A percentile compares a stretch with the other conserved stretches of the same genome.
phyloP scores from a whole-genome alignment of 2,329 filamentous ascomycete species.

The Didymella exigua region DNA sequence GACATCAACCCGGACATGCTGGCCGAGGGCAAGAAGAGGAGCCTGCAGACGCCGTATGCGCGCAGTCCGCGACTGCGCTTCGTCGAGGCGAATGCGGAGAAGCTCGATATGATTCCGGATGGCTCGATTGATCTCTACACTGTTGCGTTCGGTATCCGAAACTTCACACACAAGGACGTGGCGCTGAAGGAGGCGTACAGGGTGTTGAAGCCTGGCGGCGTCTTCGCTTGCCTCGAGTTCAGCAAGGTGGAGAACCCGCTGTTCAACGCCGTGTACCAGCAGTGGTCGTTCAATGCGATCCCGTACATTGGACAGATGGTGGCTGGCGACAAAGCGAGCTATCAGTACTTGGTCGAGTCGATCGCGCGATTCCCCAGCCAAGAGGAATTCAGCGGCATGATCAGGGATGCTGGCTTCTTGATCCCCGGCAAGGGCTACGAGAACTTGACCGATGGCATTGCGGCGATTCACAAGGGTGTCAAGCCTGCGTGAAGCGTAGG shows the following conservation, averaged over 20 bases:
- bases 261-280: conserved; percentile 87
- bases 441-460: conserved; percentile 88
- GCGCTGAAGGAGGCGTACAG: conserved; percentile 84
- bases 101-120: conserved; percentile 68
- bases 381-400: conserved; percentile 82
- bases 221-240: conserved; percentile 97
- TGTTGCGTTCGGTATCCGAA: conserved; percentile 95
- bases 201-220: conserved; percentile 89
- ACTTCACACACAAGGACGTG: conserved; percentile 89
- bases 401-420: conserved; percentile 80
- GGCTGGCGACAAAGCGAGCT: conserved; percentile 90
- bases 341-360: conserved; percentile 98
- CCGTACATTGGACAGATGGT: conserved; percentile 95
- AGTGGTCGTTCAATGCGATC: conserved; percentile 94
- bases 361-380: conserved; percentile 93
- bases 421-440: conserved; percentile 77
- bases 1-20: conserved; percentile 98
- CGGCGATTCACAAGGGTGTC: conserved; percentile 94
- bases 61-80: conserved; percentile 66
- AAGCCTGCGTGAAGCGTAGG: conserved; percentile 63
- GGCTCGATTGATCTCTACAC: conserved; percentile 92
- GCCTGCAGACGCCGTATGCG: conserved; percentile 66
- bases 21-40: conserved; percentile 81
- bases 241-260: conserved; percentile 79
- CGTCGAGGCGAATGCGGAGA: conserved; percentile 88